Base-by-base conservation (phyloP, 139 green algal species). In the Chlorokybus atmophyticus region DNA sequence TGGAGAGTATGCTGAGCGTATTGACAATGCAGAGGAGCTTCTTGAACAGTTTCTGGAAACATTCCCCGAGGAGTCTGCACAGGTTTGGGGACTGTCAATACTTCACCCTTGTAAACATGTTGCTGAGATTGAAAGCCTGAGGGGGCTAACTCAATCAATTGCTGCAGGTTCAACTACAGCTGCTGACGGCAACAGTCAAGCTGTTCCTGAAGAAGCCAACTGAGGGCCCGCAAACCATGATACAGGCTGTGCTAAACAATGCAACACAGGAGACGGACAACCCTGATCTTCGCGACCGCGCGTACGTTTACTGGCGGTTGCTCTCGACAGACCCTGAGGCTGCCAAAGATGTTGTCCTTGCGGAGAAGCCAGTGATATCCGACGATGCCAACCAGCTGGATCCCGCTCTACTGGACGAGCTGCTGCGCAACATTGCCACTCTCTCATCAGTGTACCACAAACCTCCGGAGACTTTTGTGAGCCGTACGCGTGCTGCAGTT, bases 101-200 rank as follows among this genome's bases (percentile, higher is more conserved):
- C n/a, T n/a, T n/a, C n/a, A n/a, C n/a, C n/a, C n/a, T n/a, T n/a
- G n/a, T n/a, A n/a, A n/a, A n/a, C n/a, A n/a, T n/a, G n/a, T n/a
- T n/a, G n/a, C n/a, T n/a, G n/a, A n/a, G n/a, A n/a, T n/a, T n/a
- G n/a, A n/a, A n/a, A n/a, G n/a, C n/a, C n/a, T n/a, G n/a, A n/a
- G n/a, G n/a, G n/a, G n/a, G n/a, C n/a, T n/a, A 30, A 29, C 30
- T n/a, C n/a, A n/a, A n/a, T n/a, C n/a, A n/a, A n/a, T n/a, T n/a
- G n/a, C n/a, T n/a, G n/a, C n/a, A n/a, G n/a, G 91, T 98, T 41
- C 92, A 99, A 75, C 83, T 99, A 63, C 86, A 95, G 79, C 81
- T 99, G 73, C 79, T 99, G 14, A 97, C 92, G 4, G 83, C 90
- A 24, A 81, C 88, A 2, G 92, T 99, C 3, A 99, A 99, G 76